Conservation (phyloP, 331 rosid species). For the Pyrus hybrid region DNA sequence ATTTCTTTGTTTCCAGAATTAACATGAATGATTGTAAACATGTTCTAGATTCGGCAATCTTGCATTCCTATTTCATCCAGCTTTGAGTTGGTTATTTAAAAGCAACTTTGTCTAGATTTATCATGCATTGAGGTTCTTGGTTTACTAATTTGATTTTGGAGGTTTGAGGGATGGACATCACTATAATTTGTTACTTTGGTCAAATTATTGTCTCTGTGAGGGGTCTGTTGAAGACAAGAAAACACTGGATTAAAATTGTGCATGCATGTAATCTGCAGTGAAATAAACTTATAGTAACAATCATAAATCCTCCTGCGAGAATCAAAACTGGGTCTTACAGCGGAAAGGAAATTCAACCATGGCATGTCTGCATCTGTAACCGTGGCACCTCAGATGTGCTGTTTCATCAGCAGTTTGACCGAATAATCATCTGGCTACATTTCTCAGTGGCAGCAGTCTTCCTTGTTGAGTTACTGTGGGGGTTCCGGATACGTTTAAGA, state of each 20-base stretch:
- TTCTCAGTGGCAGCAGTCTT: conserved; percentile 23
- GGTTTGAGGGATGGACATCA: neutral
- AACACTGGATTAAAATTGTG: neutral
- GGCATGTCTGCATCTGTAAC: conserved; percentile 8
- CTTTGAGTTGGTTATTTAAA: neutral
- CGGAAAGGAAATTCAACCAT: conserved; percentile 24
- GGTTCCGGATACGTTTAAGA: conserved; percentile 48
- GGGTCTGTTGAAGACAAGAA: neutral
- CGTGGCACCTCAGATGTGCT: conserved; percentile 13
- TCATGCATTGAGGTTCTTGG: neutral
- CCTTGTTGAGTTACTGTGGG: conserved; percentile 68
- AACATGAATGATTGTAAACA: neutral
- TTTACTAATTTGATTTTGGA: neutral
- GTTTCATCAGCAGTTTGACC: conserved; percentile 16
- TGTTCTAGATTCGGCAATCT: neutral
- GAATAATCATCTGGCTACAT: conserved; percentile 13
- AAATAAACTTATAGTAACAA: conserved; percentile 3
- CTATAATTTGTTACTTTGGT: neutral
- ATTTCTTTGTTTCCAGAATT: neutral
- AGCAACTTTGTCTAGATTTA: neutral
- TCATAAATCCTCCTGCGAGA: conserved; percentile 12
- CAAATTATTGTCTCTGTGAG: neutral
- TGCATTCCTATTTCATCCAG: neutral
- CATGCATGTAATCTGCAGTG: conserved; percentile 12
- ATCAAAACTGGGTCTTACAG: conserved; percentile 24